Percentiles rank a stretch among this genome's conserved stretches.
Evolutionary conservation across 2,329 filamentous ascomycete species (phyloP).

Genomic region (Colletotrichum somersetense): DNA sequence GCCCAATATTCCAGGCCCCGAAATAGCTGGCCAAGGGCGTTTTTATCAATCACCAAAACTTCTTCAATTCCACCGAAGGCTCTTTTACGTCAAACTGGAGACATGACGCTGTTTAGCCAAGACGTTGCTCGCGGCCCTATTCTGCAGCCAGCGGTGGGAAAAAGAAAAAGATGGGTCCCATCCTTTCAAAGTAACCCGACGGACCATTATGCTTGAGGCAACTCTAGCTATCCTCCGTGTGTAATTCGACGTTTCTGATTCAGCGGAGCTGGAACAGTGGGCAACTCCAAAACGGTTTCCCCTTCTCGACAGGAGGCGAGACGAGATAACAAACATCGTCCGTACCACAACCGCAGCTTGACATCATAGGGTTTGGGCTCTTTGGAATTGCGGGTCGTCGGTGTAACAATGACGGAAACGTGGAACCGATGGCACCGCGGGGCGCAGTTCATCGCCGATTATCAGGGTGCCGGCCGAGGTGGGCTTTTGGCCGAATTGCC

Average conservation of each 20-base stretch:
- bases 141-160: background rate
- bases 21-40: background rate
- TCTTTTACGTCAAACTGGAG: constrained; percentile 20
- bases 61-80: background rate
- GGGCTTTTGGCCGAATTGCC: background rate
- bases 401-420: constrained; percentile 39
- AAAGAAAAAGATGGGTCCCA: background rate
- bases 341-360: constrained; percentile 20
- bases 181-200: background rate
- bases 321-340: background rate
- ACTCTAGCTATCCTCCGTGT: background rate
- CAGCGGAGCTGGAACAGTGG: constrained; percentile 4
- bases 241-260: background rate
- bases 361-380: constrained; percentile 23
- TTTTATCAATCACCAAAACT: constrained; percentile 18
- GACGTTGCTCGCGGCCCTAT: background rate
- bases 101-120: constrained; percentile 32
- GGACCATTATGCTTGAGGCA: background rate
- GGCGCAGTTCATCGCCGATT: constrained; percentile 24
- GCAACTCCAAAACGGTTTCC: background rate
- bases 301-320: background rate
- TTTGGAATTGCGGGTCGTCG: constrained; percentile 26
- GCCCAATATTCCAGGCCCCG: background rate
- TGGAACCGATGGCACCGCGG: constrained; percentile 23
- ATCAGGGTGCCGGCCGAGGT: constrained; percentile 1